Evolutionary conservation across 768 basidiomycete genomes (phyloP).

Genomic region (Leccinum longicurvipes): DNA sequence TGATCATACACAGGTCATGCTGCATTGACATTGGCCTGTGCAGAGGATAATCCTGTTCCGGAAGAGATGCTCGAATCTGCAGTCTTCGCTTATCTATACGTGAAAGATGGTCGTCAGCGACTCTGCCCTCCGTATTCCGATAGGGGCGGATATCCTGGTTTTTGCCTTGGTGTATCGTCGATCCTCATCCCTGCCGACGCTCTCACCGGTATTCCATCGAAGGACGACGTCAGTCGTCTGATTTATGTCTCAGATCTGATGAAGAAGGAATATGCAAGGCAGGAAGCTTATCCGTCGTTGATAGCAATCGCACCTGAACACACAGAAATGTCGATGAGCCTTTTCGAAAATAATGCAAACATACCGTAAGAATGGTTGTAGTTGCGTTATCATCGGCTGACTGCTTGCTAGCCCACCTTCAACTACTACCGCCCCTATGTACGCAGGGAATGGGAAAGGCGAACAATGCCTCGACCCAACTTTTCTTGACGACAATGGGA

Average conservation of each 20-base stretch:
- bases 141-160: not conserved
- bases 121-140: not conserved
- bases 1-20: not conserved
- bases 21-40: not conserved
- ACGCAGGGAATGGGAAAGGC: not conserved
- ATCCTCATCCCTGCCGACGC: not conserved
- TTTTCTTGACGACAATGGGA: not conserved
- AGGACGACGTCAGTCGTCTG: not conserved
- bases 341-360: not conserved
- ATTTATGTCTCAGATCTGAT: not conserved
- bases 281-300: not conserved
- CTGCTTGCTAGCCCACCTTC: not conserved
- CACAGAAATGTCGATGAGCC: not conserved
- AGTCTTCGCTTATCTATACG: not conserved
- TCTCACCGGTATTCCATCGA: not conserved
- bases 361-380: not conserved
- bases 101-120: constrained; percentile 1
- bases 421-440: not conserved
- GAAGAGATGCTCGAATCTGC: not conserved
- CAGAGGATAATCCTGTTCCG: not conserved
- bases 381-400: not conserved
- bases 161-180: not conserved
- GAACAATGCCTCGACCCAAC: not conserved
- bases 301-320: not conserved
- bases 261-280: not conserved